Evolutionary conservation across 176 grass and related monocot species (phyloP).

Genomic region (Cocos nucifera): DNA sequence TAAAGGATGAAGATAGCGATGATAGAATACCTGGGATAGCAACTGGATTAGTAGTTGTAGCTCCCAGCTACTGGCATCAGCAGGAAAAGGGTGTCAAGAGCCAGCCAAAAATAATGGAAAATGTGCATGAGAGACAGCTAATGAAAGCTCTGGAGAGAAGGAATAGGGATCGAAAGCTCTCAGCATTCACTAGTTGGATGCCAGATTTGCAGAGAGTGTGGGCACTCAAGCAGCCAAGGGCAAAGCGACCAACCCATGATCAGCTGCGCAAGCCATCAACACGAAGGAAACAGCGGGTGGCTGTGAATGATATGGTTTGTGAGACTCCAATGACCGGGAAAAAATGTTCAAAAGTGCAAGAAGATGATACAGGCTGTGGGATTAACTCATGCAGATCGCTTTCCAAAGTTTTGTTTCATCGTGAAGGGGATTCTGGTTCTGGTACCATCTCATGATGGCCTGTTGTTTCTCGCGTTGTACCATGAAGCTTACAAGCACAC

Average conservation of each 20-base stretch:
- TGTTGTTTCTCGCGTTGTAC: not conserved
- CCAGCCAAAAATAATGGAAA: slow-evolving; percentile 4
- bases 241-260: slow-evolving; percentile 19
- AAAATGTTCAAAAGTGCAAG: slow-evolving; percentile 1
- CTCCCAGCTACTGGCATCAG: not conserved
- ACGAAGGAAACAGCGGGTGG: slow-evolving; percentile 31
- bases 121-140: slow-evolving; percentile 27
- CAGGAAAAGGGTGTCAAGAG: not conserved
- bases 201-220: slow-evolving; percentile 76
- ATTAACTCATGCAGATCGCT: slow-evolving; percentile 19
- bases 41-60: not conserved
- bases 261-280: slow-evolving; percentile 15
- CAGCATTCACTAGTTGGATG: slow-evolving; percentile 83
- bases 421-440: slow-evolving; percentile 31
- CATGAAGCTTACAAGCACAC: no score
- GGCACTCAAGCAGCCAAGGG: slow-evolving; percentile 62
- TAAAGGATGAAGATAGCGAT: slow-evolving; percentile 3
- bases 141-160: slow-evolving; percentile 52
- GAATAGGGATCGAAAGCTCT: slow-evolving; percentile 53
- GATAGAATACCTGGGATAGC: not conserved
- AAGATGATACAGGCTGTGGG: not conserved
- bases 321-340: slow-evolving; percentile 64
- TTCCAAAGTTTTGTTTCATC: slow-evolving; percentile 58
- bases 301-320: slow-evolving; percentile 44
- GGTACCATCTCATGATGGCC: slow-evolving; percentile 12